A percentile compares a stretch with the other conserved stretches of the same genome.
Conservation (phyloP, 2,329 filamentous ascomycete genomes). For the Stagonosporopsis cucurbitacearum region DNA sequence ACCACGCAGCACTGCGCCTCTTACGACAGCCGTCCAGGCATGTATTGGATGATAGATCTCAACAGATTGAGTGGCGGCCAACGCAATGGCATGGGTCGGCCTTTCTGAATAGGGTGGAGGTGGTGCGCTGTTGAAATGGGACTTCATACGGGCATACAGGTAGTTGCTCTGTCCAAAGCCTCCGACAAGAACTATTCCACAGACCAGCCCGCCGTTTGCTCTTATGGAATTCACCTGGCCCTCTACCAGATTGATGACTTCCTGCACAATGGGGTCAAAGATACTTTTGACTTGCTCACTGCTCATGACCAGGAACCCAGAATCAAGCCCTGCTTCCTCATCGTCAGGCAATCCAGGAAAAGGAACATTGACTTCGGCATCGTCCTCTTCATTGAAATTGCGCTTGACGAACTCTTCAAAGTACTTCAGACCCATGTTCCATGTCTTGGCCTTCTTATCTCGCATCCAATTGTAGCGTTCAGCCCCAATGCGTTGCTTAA, state of each 20-base stretch:
- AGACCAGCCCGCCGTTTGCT: constrained; percentile 50
- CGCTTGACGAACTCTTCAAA: constrained; percentile 87
- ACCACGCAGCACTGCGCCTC: constrained; percentile 76
- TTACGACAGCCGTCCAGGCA: constrained; percentile 80
- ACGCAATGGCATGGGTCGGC: constrained; percentile 68
- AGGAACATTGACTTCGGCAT: constrained; percentile 77
- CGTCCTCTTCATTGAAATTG: constrained; percentile 80
- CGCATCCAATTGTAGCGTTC: constrained; percentile 77
- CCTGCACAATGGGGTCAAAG: constrained; percentile 75
- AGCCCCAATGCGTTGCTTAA: constrained; percentile 70
- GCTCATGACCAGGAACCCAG: constrained; percentile 76
- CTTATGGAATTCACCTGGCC: constrained; percentile 54
- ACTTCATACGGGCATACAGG: constrained; percentile 71
- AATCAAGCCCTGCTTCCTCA: constrained; percentile 75
- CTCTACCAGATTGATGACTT: constrained; percentile 52
- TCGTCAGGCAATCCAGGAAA: constrained; percentile 80
- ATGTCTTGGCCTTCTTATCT: constrained; percentile 76
- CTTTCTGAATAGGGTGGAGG: constrained; percentile 69
- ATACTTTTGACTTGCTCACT: constrained; percentile 73
- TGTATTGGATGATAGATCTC: constrained; percentile 84
- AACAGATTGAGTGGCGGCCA: constrained; percentile 64
- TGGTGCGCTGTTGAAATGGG: constrained; percentile 65
- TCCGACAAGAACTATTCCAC: constrained; percentile 80
- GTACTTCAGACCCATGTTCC: constrained; percentile 74
- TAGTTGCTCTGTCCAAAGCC: constrained; percentile 83